Percentiles rank a stretch among this genome's conserved stretches.
These are phyloP conservation scores for Fusarium begoniae DNA, from an alignment of 2,329 filamentous ascomycete genomes.

Conservation along the genomic window DNA sequence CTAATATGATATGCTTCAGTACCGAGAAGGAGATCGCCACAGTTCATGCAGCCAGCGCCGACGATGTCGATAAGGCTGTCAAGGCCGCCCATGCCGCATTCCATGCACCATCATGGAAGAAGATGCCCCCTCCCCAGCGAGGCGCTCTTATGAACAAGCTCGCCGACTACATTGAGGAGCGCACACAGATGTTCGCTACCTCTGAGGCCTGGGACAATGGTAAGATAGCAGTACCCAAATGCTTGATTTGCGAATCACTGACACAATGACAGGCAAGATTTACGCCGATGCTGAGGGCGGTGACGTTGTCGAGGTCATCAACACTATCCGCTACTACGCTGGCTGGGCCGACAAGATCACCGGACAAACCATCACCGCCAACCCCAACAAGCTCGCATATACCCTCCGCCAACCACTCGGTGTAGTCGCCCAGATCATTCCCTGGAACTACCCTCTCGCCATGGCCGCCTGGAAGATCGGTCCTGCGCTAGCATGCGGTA, in stretches of 20 bases:
- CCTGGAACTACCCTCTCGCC: conserved; percentile 84
- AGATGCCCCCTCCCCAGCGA: conserved; percentile 70
- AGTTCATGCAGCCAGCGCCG: conserved; percentile 43
- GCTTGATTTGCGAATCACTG: conserved; percentile 49
- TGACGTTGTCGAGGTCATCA: conserved; percentile 63
- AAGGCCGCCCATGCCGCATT: conserved; percentile 70
- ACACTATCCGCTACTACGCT: conserved; percentile 54
- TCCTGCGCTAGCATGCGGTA: conserved; percentile 75
- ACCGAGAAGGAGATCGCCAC: conserved; percentile 43
- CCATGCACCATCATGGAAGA: conserved; percentile 72
- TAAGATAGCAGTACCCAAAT: neutral
- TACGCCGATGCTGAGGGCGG: conserved; percentile 68
- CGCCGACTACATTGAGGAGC: conserved; percentile 66
- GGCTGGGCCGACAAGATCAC: conserved; percentile 89
- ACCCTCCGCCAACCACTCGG: conserved; percentile 66
- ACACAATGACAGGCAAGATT: conserved; percentile 58
- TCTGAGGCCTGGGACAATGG: conserved; percentile 75
- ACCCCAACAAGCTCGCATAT: conserved; percentile 80
- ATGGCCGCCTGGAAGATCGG: conserved; percentile 85
- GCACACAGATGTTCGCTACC: conserved; percentile 59
- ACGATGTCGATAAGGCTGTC: conserved; percentile 45
- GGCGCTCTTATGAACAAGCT: conserved; percentile 75
- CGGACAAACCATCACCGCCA: conserved; percentile 81
- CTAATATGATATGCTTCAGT: conserved; percentile 17
- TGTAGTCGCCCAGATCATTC: conserved; percentile 85